Evolutionary conservation across 2,329 filamentous ascomycete species (phyloP), one percentile per base, ranked within the genome.

Genomic region (Pezicula neosporulosa): DNA sequence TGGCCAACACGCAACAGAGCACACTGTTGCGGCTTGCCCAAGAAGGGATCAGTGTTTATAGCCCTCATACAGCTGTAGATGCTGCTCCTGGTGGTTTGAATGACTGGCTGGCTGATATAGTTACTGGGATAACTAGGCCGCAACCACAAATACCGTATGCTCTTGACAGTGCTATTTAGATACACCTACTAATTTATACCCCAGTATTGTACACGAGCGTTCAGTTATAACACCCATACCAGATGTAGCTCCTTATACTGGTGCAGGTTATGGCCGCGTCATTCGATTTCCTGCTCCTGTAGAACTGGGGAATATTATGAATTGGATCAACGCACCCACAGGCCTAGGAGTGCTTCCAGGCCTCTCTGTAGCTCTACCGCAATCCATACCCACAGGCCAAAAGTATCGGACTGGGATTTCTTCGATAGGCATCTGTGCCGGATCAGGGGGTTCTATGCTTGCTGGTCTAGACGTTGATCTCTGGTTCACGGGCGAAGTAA

Each of bases 1-100:
- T 91, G 44, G 79, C 80, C 55, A 89, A 99, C 66, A 81, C 90
- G 9, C 94, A 97, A 69, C 94, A 99, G 67, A 81, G 85, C 41
- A 89, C 89, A 6, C 81, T 99, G 30, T 78, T 99, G 4, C 82
- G 86, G 42, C 80, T 99, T 12, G 88, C 87, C 44, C 87, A 89
- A 56, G 84, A 89, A 68, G 92, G 93, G 35, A 90, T 99, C 63
- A 95, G 91, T 58, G 91, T 99, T 51, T 99, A 97, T 75, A 91
- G 87, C 58, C 94, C 94, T 0, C 94, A 99, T 72, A 99, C 94
- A 0, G 93, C 94, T 13, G 83, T 97, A 41, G 94, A 99, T 70
- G 90, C 90, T 37, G 89, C 89, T 1, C 82, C 85, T 1, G 83
- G 85, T 16, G 94, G 94, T 4, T 82, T 99, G 60, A 95, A 92